These are phyloP conservation scores for Casuarina cunninghamiana DNA, from an alignment of 306 rosid genomes.

Conservation along the genomic window DNA sequence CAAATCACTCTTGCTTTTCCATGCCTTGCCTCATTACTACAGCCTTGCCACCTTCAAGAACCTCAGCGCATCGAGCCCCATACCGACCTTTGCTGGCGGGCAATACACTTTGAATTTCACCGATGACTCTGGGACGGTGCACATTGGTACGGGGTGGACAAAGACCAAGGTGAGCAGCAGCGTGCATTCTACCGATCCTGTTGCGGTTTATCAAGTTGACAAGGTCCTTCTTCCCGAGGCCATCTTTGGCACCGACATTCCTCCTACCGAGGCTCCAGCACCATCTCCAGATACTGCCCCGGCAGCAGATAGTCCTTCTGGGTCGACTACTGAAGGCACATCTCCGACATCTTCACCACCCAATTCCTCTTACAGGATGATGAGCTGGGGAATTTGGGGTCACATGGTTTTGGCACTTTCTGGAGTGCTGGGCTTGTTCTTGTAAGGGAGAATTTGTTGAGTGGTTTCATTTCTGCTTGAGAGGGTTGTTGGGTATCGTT, in stretches of 20 bases:
- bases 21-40: constrained; percentile 84
- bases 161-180: constrained; percentile 78
- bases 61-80: constrained; percentile 55
- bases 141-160: constrained; percentile 73
- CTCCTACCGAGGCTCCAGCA: constrained; percentile 82
- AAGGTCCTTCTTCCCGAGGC: constrained; percentile 83
- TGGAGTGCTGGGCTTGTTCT: constrained; percentile 49
- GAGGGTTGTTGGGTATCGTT: constrained; percentile 49
- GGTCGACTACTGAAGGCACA: constrained; percentile 31
- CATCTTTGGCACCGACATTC: constrained; percentile 80
- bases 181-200: constrained; percentile 81
- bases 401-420: constrained; percentile 57
- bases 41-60: constrained; percentile 69
- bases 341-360: constrained; percentile 56
- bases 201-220: constrained; percentile 78
- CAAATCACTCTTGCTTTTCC: constrained; percentile 75
- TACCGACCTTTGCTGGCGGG: constrained; percentile 83
- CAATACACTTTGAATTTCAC: constrained; percentile 73
- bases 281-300: constrained; percentile 74
- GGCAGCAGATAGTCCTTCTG: constrained; percentile 69
- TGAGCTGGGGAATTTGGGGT: constrained; percentile 51
- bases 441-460: constrained; percentile 40
- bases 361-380: constrained; percentile 50
- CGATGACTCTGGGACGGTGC: constrained; percentile 64
- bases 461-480: constrained; percentile 40